Base-by-base conservation (phyloP, 2,329 filamentous ascomycete genomes). In the Neoscytalidium dimidiatum region DNA sequence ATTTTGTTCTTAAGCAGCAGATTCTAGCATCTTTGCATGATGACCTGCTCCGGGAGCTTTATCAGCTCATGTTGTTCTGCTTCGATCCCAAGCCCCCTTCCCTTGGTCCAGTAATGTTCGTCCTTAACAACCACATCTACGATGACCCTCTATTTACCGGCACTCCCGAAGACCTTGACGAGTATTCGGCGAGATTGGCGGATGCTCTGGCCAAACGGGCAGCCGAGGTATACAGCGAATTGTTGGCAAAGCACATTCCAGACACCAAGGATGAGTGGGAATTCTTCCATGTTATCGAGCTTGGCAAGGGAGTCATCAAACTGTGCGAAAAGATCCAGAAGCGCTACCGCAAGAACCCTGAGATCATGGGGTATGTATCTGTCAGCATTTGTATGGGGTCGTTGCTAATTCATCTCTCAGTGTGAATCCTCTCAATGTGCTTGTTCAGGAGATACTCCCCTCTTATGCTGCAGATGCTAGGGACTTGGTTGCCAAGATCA, bases 291-390 rank as follows among this genome's bases (percentile, higher is more conserved):
- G 90, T 98, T 64, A 92, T 97, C 66, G 88, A 94, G 73, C 86
- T 99, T 26, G 93, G 94, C 17, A 92, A 95, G 74, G 88, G 88
- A 0, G 92, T 98, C 4, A 89, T 92, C 56, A 93, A 92, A 69
- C 83, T 97, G 33, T 92, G 91, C 68, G 90, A 96, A 71, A 92
- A 90, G 74, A 96, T 97, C 60, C 90, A 93, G 76, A 98, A 98
- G 79, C 88, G 94, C 56, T 99, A 97, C 78, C 88, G 88, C 71
- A 94, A 91, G 71, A 95, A 90, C 66, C 92, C 92, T 0, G 90
- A 92, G 67, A 91, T 98, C 66, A 90, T 97, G 88, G 93, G 93
- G 80, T 81, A 76, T 64, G 78, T 57, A 33, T 43, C 28, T 53
- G 44, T 31, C 48, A 44, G 23, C 26, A 52, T 52, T 17, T 28